Base-by-base conservation (phyloP, 2,329 filamentous ascomycete genomes). In the Penicillium sp. region DNA sequence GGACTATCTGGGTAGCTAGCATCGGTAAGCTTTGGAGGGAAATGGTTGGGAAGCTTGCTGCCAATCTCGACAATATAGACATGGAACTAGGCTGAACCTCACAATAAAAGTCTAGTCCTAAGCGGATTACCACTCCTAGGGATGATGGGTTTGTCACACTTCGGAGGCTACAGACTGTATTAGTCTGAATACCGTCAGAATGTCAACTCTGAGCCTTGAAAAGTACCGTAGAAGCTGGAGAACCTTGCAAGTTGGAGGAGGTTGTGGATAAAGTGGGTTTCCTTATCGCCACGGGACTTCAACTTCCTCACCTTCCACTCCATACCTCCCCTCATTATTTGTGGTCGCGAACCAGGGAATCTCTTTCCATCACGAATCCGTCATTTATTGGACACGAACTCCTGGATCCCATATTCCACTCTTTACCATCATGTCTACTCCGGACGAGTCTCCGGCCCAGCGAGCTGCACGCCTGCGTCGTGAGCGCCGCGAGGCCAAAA, bases 401-500 rank as follows among this genome's bases (percentile, higher is more conserved):
- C 12, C 13, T 23, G 23, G 6, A 39, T 50, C 8, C 38, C n/a
- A 24, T 12, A 20, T 6, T 15, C 23, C 12, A n/a, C 28, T 27
- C 9, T 39, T 23, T 13, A 13, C 37, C 29, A 53, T 31, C 23
- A 72, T 72, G 69, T 68, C 68, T 13, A 61, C 64, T 3, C 37
- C 62, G 24, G 72, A 74, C 47, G 74, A 77, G 61, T 75, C 75
- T 1, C 72, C 74, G 13, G 71, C 72, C 15, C 75, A 77, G 53
- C 64, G 66, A 55, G 76, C 81, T 58, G 81, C 82, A 43, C 79
- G 82, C 41, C 72, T 82, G 47, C 79, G 82, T 37, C 79, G 82
- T 52, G 82, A 86, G 65, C 80, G 81, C 53, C 77, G 81, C 15
- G 78, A 82, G 60, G 81, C 81, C 48, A 85, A 84, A 68, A 80